Evolutionary conservation across 257 asterid species (phyloP).

Genomic region (Forsythia suspensa): DNA sequence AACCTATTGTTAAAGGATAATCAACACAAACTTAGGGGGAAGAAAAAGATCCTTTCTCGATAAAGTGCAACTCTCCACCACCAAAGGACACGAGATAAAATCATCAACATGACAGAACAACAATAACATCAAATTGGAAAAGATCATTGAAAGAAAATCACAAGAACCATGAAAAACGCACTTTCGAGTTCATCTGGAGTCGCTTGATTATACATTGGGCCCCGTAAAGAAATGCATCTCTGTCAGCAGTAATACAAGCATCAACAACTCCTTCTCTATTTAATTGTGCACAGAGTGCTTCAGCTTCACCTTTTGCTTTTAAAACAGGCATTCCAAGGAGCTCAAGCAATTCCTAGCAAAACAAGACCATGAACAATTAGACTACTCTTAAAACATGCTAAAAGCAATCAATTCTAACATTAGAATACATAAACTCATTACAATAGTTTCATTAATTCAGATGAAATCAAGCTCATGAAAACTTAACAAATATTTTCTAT

Average conservation of each 20-base stretch:
- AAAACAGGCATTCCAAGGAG: slow-evolving; percentile 92
- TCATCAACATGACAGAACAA: not conserved
- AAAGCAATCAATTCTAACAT: not conserved
- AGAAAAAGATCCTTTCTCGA: not conserved
- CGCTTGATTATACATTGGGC: slow-evolving; percentile 79
- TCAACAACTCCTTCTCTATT: slow-evolving; percentile 81
- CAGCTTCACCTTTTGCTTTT: slow-evolving; percentile 89
- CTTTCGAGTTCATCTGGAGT: slow-evolving; percentile 74
- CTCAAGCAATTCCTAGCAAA: slow-evolving; percentile 73
- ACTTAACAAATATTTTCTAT: too few species aligned
- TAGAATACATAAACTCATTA: not conserved
- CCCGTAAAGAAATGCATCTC: slow-evolving; percentile 89
- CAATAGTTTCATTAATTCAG: not conserved
- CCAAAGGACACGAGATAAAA: not conserved
- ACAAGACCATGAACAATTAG: slow-evolving; percentile 17
- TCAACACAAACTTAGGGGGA: not conserved
- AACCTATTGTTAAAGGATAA: not conserved
- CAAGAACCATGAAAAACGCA: slow-evolving; percentile 28
- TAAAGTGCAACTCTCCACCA: slow-evolving; percentile 5
- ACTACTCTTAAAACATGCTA: slow-evolving; percentile 11
- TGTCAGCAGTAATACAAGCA: slow-evolving; percentile 95
- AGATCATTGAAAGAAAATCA: not conserved
- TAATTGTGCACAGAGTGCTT: slow-evolving; percentile 90
- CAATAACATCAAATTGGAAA: not conserved
- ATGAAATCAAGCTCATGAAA: not conserved